Percentiles rank a stretch among this genome's conserved stretches.
These are phyloP conservation scores for Myriosclerotinia curreyana DNA, from an alignment of 2,329 filamentous ascomycete species.

Conservation along the genomic window DNA sequence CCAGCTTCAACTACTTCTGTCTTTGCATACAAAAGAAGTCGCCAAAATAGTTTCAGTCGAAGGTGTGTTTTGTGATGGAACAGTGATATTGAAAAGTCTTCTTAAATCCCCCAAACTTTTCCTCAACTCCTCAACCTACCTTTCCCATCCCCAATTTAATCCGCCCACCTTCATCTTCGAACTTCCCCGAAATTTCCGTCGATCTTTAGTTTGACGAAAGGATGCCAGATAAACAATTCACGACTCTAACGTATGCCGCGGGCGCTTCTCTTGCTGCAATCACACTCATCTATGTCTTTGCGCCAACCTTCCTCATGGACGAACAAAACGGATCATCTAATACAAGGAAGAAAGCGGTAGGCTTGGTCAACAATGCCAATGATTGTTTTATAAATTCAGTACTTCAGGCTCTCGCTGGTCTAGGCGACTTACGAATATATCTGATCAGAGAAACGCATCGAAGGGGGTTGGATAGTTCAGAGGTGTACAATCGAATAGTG, in stretches of 20 bases:
- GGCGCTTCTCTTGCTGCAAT: slow-evolving; percentile 93
- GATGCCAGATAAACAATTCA: slow-evolving; percentile 81
- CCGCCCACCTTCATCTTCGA: slow-evolving; percentile 19
- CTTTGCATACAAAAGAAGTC: slow-evolving; percentile 5
- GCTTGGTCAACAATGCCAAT: slow-evolving; percentile 86
- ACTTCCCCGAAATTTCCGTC: slow-evolving; percentile 2
- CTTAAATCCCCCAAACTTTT: neutral
- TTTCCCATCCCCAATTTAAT: slow-evolving; percentile 10
- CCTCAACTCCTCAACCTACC: slow-evolving; percentile 2
- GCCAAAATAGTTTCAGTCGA: slow-evolving; percentile 5
- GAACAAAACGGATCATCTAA: slow-evolving; percentile 57
- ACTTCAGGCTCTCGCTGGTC: slow-evolving; percentile 84
- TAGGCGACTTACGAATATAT: slow-evolving; percentile 86
- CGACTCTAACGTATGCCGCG: slow-evolving; percentile 88
- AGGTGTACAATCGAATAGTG: slow-evolving; percentile 67
- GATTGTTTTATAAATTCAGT: slow-evolving; percentile 97
- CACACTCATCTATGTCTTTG: slow-evolving; percentile 95
- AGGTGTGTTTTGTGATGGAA: slow-evolving; percentile 20
- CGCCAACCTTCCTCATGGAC: slow-evolving; percentile 94
- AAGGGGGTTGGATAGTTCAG: slow-evolving; percentile 72
- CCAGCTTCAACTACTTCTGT: slow-evolving; percentile 12
- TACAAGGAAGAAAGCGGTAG: slow-evolving; percentile 78
- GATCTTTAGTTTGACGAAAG: slow-evolving; percentile 22
- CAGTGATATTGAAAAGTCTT: slow-evolving; percentile 3
- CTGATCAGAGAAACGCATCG: slow-evolving; percentile 88